Evolutionary conservation across 495 filamentous ascomycete species (phyloP), one percentile per base, ranked within the genome.

Genomic region (Aspergillus kassunensis): DNA sequence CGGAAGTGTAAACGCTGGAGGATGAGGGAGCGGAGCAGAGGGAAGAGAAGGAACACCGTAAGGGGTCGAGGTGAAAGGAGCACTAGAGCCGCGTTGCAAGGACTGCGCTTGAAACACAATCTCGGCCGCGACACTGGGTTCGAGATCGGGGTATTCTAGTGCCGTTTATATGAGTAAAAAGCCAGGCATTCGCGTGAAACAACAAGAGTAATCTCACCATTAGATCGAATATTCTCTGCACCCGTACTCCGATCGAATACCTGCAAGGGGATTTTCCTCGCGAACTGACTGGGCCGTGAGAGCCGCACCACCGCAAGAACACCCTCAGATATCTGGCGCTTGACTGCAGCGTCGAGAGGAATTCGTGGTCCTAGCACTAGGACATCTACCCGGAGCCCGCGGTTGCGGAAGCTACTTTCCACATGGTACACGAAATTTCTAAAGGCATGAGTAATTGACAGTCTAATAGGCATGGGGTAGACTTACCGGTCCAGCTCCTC

Each of bases 261-360:
- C 60, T 90, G 88, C 21, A 97, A 68, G 2, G 85, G 77, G 45
- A 97, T 85, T 56, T 83, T 87, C 41, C 84, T 82, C 2, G 76
- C 80, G 25, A 75, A 71, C 57, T 95, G 87, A 23, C 87, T 80
- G 36, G 72, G 68, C 6, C 77, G 72, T 31, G 85, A 83, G 13
- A 98, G 80, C 49, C 88, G 84, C 13, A 86, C 82, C 18, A 97
- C 86, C 19, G 87, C 93, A 37, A 85, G 82, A 12, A 98, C 93
- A 18, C 93, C 91, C 68, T 97, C 92, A 23, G 89, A 63, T 34
- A 93, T 87, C 64, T 95, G 91, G 48, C 90, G 81, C 54, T 88
- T 83, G 42, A 97, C 79, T 10, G 96, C 84, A 1, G 85, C 82
- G 34, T 81, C 80, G 31, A 91, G 81, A 25, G 85, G 78, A 27